Evolutionary conservation across 768 basidiomycete species (phyloP).

Genomic region (Tulasnella sp.): DNA sequence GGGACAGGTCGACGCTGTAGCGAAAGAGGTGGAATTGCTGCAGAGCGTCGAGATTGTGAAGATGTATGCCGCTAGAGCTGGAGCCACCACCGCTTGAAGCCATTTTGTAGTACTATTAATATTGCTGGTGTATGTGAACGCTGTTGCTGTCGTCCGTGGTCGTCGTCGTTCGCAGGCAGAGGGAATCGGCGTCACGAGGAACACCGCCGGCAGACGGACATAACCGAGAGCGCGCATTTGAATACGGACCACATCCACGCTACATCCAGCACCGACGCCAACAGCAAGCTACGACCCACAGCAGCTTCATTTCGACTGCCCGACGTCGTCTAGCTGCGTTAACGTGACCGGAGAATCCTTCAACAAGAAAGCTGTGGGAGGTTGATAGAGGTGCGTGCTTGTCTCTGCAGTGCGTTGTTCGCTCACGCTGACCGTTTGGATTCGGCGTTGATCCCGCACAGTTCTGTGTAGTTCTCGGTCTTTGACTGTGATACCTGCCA

Average conservation of each 20-base stretch:
- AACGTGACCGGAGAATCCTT: no score
- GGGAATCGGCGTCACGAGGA: background rate
- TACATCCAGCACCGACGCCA: background rate
- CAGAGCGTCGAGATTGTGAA: constrained; percentile 66
- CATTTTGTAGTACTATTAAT: background rate
- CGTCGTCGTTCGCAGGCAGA: no score
- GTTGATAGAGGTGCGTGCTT: no score
- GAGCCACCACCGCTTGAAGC: background rate
- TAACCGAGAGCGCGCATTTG: background rate
- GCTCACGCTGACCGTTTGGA: no score
- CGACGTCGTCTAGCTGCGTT: no score
- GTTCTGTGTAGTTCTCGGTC: no score
- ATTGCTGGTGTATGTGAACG: background rate
- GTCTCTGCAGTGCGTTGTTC: no score
- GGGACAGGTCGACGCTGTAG: constrained; percentile 83
- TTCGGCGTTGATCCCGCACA: no score
- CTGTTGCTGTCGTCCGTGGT: background rate
- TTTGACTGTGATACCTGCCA: no score
- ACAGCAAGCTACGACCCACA: background rate
- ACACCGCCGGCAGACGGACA: background rate
- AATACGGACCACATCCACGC: background rate
- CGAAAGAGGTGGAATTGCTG: constrained; percentile 63
- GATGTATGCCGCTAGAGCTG: constrained; percentile 62
- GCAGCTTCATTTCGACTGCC: no score
- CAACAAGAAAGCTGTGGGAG: no score